phyloP scores from a whole-genome alignment of 257 asterid genomes.

The Ehretia macrophylla region DNA sequence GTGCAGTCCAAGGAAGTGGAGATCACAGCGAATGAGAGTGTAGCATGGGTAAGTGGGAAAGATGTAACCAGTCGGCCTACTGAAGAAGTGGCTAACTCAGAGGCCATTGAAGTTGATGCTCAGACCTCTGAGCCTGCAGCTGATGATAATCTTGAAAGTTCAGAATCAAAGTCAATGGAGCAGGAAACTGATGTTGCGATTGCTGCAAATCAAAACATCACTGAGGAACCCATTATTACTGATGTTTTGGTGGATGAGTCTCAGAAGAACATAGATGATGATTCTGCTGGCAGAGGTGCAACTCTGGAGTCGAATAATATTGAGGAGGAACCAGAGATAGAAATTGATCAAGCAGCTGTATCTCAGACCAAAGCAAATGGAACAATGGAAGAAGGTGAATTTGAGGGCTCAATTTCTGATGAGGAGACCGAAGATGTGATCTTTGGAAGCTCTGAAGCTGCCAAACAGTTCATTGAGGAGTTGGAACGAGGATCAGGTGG shows the following conservation, averaged over 20 bases:
- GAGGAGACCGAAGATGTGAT: constrained; percentile 69
- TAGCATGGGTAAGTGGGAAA: constrained; percentile 16
- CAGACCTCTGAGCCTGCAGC: constrained; percentile 26
- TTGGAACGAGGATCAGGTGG: constrained; percentile 69
- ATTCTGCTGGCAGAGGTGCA: constrained; percentile 11
- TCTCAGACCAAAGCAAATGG: constrained; percentile 33
- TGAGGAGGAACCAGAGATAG: constrained; percentile 21
- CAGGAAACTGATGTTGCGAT: constrained; percentile 13
- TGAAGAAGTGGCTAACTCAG: constrained; percentile 13
- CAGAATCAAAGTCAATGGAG: constrained; percentile 11
- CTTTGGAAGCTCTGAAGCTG: constrained; percentile 86
- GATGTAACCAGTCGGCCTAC: constrained; percentile 22
- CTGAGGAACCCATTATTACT: constrained; percentile 22
- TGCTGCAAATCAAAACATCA: constrained; percentile 9
- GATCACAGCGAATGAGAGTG: constrained; percentile 19
- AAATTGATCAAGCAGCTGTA: constrained; percentile 11
- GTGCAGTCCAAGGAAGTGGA: constrained; percentile 27
- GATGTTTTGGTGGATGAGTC: constrained; percentile 27
- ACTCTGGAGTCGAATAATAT: constrained; percentile 10
- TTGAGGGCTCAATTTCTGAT: constrained; percentile 53
- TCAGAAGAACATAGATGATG: constrained; percentile 1
- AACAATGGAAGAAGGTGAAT: constrained; percentile 27
- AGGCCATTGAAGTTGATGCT: constrained; percentile 21
- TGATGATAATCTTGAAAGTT: constrained; percentile 16
- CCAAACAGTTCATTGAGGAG: constrained; percentile 79